These are phyloP conservation scores for Fusarium chaquense DNA, from an alignment of 2,329 filamentous ascomycete species.

Conservation along the genomic window DNA sequence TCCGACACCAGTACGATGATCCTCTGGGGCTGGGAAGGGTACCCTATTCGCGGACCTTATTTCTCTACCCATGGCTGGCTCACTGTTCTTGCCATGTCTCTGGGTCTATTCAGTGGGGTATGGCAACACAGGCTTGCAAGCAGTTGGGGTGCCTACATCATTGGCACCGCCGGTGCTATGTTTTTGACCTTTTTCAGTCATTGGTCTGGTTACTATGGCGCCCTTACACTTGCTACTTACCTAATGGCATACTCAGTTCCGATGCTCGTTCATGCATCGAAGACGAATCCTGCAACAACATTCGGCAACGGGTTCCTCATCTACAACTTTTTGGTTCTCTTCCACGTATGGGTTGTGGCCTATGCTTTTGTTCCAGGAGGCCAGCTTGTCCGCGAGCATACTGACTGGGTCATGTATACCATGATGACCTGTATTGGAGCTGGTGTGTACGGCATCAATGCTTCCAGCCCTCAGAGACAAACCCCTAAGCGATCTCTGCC, in stretches of 20 bases:
- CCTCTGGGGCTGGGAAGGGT: slow-evolving; percentile 97
- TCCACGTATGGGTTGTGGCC: slow-evolving; percentile 98
- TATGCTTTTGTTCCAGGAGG: slow-evolving; percentile 98
- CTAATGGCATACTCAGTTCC: slow-evolving; percentile 82
- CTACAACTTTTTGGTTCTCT: slow-evolving; percentile 95
- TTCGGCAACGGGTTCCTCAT: slow-evolving; percentile 91
- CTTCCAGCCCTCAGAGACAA: slow-evolving; percentile 60
- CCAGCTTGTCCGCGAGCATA: slow-evolving; percentile 90
- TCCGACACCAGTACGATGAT: slow-evolving; percentile 99
- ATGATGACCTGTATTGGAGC: slow-evolving; percentile 88
- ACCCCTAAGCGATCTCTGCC: slow-evolving; percentile 47
- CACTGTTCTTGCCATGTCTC: slow-evolving; percentile 88
- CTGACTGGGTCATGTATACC: slow-evolving; percentile 92
- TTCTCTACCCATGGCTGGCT: slow-evolving; percentile 90
- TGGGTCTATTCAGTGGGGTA: slow-evolving; percentile 81
- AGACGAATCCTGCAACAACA: slow-evolving; percentile 79
- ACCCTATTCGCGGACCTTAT: slow-evolving; percentile 87
- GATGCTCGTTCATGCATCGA: slow-evolving; percentile 80
- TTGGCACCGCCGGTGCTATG: slow-evolving; percentile 83
- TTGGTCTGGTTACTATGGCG: slow-evolving; percentile 93
- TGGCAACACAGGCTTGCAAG: slow-evolving; percentile 76
- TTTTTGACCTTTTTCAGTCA: slow-evolving; percentile 80
- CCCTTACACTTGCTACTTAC: slow-evolving; percentile 79
- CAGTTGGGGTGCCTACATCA: slow-evolving; percentile 82
- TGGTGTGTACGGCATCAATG: slow-evolving; percentile 81